Evolutionary conservation across 2,329 filamentous ascomycete species (phyloP), one percentile per base, ranked within the genome.

Genomic region (Talaromyces sp.): DNA sequence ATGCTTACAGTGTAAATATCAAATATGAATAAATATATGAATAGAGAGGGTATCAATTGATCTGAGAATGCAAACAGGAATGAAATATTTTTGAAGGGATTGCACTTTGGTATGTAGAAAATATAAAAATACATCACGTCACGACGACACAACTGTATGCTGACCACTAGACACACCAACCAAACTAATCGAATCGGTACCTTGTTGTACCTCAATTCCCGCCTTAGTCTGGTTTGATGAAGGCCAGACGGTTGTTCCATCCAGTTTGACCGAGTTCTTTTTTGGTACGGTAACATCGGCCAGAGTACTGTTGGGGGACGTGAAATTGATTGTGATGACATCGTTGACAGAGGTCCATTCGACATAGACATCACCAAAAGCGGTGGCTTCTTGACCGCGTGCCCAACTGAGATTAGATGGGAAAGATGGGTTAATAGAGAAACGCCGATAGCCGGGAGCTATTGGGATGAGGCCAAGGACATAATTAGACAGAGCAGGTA

Each of bases 391-490:
- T 0, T 70, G 65, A 0, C 80, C 81, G 44, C 72, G 72, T 0
- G 81, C 80, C 79, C 80, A 82, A 1, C 64, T 69, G 16, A 82
- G 58, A 5, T 71, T 65, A 1, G 73, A 57, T 0, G 81, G 81
- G 54, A 69, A 73, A 1, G 83, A 68, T 2, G 61, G 68, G 75
- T 78, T 83, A 1, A 69, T 68, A 0, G 42, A 36, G n/a, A 44
- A 58, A 9, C 27, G 40, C 14, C 61, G 57, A 63, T 83, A 84
- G 0, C 81, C 82, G 0, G 79, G 78, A 3, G 69, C 71, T 5
- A 73, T 70, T 0, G 82, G 81, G 53, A 65, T 74, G 3, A 84
- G 76, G 1, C 82, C 82, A 0, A 84, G 72, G 1, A 84, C 74
- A 47, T 80, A 78, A 51, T 76, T 78, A 5, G 70, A 79, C 63